phyloP scores from a whole-genome alignment of 441 rosid species.

The Erodium moschatum region DNA sequence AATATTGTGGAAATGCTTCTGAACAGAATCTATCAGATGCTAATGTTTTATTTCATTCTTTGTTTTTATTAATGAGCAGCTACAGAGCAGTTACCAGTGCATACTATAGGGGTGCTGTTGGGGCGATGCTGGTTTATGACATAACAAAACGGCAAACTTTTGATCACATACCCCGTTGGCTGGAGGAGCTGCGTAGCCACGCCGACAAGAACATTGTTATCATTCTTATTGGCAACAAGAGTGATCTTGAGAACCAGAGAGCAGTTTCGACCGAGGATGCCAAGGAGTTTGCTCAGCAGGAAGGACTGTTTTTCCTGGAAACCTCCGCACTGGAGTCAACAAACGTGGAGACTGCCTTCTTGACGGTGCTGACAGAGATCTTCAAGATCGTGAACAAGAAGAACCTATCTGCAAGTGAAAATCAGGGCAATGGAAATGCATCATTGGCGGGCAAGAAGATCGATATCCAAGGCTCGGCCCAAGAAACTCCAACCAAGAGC shows the following conservation, averaged over 20 bases:
- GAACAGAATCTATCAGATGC: neutral
- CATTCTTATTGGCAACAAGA: conserved; percentile 54
- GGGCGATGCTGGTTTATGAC: conserved; percentile 58
- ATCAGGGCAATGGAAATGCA: conserved; percentile 36
- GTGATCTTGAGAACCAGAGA: conserved; percentile 37
- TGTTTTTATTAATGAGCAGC: conserved; percentile 19
- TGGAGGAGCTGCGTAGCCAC: conserved; percentile 47
- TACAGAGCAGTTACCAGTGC: conserved; percentile 60
- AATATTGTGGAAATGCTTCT: neutral
- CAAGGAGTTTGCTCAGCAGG: conserved; percentile 45
- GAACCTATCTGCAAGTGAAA: conserved; percentile 37
- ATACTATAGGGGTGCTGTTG: conserved; percentile 53
- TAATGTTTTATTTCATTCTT: neutral
- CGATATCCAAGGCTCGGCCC: conserved; percentile 37
- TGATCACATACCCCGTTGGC: conserved; percentile 48
- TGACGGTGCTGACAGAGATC: conserved; percentile 40
- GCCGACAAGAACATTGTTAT: conserved; percentile 47
- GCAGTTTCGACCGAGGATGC: conserved; percentile 53
- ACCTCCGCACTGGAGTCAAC: conserved; percentile 52
- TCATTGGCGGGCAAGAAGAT: conserved; percentile 45
- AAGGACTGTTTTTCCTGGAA: conserved; percentile 47
- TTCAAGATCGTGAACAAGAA: conserved; percentile 42
- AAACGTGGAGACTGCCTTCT: conserved; percentile 50
- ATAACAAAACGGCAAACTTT: conserved; percentile 44
- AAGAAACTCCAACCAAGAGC: conserved; percentile 25